Evolutionary conservation across 805 yeast species (phyloP).

Genomic region (Saturnispora halmiae): DNA sequence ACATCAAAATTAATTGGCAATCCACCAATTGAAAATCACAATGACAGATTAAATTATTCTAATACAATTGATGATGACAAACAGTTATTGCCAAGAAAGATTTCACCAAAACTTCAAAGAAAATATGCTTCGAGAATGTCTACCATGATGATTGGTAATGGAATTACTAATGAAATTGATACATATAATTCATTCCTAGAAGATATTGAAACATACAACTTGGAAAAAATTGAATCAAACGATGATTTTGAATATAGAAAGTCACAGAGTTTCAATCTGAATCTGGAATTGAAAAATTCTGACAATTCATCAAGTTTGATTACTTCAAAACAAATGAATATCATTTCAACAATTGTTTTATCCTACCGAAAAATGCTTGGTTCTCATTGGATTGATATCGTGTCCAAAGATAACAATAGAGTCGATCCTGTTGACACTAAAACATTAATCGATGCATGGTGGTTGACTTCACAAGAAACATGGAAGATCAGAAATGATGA

Average conservation of each 20-base stretch:
- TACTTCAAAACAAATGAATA: slow-evolving; percentile 30
- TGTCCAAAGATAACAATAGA: background rate
- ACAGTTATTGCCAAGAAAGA: slow-evolving; percentile 48
- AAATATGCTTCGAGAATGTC: slow-evolving; percentile 25
- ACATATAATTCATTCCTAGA: slow-evolving; percentile 27
- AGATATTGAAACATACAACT: slow-evolving; percentile 27
- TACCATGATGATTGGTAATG: slow-evolving; percentile 13
- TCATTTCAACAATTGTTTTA: slow-evolving; percentile 42
- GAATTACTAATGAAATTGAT: slow-evolving; percentile 23
- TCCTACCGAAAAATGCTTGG: slow-evolving; percentile 47
- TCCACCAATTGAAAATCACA: slow-evolving; percentile 39
- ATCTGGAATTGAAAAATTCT: slow-evolving; percentile 24
- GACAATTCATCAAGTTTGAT: slow-evolving; percentile 21
- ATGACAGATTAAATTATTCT: slow-evolving; percentile 27
- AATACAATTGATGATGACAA: slow-evolving; percentile 28
- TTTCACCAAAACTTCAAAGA: slow-evolving; percentile 29
- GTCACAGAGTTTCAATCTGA: slow-evolving; percentile 23
- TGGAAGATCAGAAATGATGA: slow-evolving; percentile 52
- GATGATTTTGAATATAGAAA: slow-evolving; percentile 14
- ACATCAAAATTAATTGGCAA: slow-evolving; percentile 51
- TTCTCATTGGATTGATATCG: slow-evolving; percentile 33
- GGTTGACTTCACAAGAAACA: slow-evolving; percentile 40
- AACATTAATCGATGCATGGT: slow-evolving; percentile 38
- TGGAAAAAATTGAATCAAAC: slow-evolving; percentile 19
- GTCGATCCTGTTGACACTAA: slow-evolving; percentile 26